Base-by-base conservation (phyloP, 2,329 filamentous ascomycete genomes). In the Cytospora piceae region DNA sequence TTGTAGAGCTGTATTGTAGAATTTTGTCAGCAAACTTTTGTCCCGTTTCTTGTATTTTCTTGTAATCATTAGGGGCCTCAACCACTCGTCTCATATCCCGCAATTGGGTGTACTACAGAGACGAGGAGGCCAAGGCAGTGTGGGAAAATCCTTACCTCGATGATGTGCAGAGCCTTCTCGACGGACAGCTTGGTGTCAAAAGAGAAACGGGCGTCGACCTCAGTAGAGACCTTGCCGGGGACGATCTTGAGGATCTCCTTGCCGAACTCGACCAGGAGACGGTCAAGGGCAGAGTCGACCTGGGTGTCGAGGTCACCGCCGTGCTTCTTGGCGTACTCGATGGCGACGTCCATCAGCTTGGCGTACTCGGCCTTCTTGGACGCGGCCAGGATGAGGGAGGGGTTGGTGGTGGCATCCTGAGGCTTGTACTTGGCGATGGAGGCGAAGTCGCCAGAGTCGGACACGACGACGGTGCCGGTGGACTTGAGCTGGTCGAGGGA, bases 341-440 rank as follows among this genome's bases (percentile, higher is more conserved):
- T 85, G 73, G 94, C 93, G 65, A 84, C 82, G 77, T 98, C 94
- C 74, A 97, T 96, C 77, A 98, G 84, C 80, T 90, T 90, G 76
- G 92, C 93, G 81, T 98, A 98, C 82, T 97, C 94, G 78, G 92
- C 77, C 89, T 98, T 98, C 88, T 99, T 98, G 78, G 95, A 94
- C 71, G 95, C 95, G 73, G 94, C 94, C 78, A 99, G 91, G 82
- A 99, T 98, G 79, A 99, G 87, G 70, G 95, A 98, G 68, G 95
- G 95, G 89, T 99, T 99, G 85, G 95, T 99, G 80, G 95, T 99
- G 77, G 95, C 95, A 92, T 99, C 95, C 87, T 99, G 94, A 71
- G 95, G 95, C 89, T 97, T 96, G 90, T 99, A 99, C 86, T 98
- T 97, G 85, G 86, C 94, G 80, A 99, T 99, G 81, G 94, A 94